A percentile compares a stretch with the other conserved stretches of the same genome.
Conservation (phyloP, 352 stramenopile genomes). For the Peronosclerospora sorghi region DNA sequence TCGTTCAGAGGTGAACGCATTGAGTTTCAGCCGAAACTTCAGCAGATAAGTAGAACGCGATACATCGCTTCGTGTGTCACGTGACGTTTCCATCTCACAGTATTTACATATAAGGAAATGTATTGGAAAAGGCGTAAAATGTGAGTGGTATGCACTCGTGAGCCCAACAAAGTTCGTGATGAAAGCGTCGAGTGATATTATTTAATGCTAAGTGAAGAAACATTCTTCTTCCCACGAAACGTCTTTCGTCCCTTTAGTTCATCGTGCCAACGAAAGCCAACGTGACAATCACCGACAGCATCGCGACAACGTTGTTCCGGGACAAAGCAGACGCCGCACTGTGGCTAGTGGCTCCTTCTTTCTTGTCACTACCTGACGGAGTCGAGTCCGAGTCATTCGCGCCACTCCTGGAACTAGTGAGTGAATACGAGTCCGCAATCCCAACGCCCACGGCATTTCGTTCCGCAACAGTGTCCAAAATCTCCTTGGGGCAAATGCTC, state of each 20-base stretch:
- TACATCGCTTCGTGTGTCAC: too few species aligned
- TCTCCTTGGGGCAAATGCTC: slow-evolving; percentile 54
- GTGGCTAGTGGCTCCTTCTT: slow-evolving; percentile 6
- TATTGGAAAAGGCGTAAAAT: too few species aligned
- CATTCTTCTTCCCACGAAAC: not conserved
- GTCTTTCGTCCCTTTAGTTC: slow-evolving; percentile 6
- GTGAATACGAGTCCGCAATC: slow-evolving; percentile 43
- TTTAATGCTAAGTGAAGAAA: slow-evolving; percentile 10
- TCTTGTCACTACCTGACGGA: slow-evolving; percentile 9
- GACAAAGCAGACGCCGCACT: slow-evolving; percentile 2
- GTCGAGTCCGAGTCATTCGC: slow-evolving; percentile 15
- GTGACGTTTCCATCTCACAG: too few species aligned
- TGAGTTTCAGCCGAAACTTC: too few species aligned
- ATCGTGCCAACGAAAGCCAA: slow-evolving; percentile 12
- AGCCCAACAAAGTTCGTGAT: too few species aligned
- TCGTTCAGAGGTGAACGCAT: too few species aligned
- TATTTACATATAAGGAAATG: too few species aligned
- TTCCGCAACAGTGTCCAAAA: slow-evolving; percentile 48
- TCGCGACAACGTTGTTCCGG: slow-evolving; percentile 7
- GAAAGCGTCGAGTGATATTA: slow-evolving; percentile 10
- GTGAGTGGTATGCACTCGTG: too few species aligned
- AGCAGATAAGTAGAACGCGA: too few species aligned
- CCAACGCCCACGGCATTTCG: slow-evolving; percentile 41
- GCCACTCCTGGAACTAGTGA: slow-evolving; percentile 12
- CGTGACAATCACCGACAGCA: slow-evolving; percentile 8